Conservation (phyloP, 2,329 filamentous ascomycete species). For the Ascochyta rabiei region DNA sequence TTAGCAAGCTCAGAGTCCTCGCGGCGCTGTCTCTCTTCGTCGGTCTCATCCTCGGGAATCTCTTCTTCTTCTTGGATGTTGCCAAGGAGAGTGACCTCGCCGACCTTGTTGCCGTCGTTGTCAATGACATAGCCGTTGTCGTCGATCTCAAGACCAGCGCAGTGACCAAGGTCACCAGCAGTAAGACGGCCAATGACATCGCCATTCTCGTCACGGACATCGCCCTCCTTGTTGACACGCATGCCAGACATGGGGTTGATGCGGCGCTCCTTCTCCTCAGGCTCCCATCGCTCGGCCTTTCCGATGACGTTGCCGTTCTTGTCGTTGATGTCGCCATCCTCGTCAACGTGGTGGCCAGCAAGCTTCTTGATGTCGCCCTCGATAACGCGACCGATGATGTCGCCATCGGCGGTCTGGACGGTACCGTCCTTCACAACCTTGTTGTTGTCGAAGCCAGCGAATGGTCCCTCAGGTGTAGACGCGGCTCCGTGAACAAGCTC, state of each 20-base stretch:
- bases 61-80: slow-evolving; percentile 65
- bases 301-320: slow-evolving; percentile 61
- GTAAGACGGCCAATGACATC: slow-evolving; percentile 58
- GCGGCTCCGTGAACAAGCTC: slow-evolving; percentile 62
- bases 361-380: slow-evolving; percentile 60
- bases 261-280: slow-evolving; percentile 59
- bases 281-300: slow-evolving; percentile 60
- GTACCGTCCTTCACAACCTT: slow-evolving; percentile 64
- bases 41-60: slow-evolving; percentile 59
- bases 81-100: slow-evolving; percentile 66
- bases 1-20: slow-evolving; percentile 77
- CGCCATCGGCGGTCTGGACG: slow-evolving; percentile 54
- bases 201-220: slow-evolving; percentile 59
- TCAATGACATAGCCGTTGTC: slow-evolving; percentile 60
- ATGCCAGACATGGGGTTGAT: slow-evolving; percentile 66
- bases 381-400: slow-evolving; percentile 57
- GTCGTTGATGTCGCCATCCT: slow-evolving; percentile 59
- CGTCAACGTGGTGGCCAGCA: slow-evolving; percentile 57
- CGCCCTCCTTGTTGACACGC: slow-evolving; percentile 60
- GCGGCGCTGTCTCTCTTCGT: slow-evolving; percentile 53
- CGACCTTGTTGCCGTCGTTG: slow-evolving; percentile 66
- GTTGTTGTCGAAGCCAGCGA: slow-evolving; percentile 64
- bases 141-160: slow-evolving; percentile 59
- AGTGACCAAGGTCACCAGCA: slow-evolving; percentile 58
- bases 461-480: slow-evolving; percentile 60